phyloP scores from a whole-genome alignment of 495 filamentous ascomycete genomes.

The Penicillium chermesinum region DNA sequence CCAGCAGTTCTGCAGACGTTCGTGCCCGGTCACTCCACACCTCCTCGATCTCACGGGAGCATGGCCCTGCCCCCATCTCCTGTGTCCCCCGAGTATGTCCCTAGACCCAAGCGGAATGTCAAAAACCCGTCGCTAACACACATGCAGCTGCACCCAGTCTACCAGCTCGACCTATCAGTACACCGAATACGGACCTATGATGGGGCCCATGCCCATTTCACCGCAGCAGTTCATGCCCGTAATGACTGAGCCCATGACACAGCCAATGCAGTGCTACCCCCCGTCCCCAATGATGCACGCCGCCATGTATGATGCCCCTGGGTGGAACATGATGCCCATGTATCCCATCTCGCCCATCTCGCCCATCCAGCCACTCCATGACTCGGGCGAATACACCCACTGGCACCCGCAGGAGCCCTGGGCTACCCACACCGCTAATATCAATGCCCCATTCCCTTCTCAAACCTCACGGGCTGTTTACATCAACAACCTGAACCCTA shows the following conservation, averaged over 20 bases:
- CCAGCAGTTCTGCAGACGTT: constrained; percentile 25
- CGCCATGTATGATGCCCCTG: constrained; percentile 25
- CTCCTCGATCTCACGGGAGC: constrained; percentile 27
- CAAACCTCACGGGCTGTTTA: constrained; percentile 19
- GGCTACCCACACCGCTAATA: constrained; percentile 5
- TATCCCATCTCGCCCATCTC: constrained; percentile 31
- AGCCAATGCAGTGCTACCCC: constrained; percentile 26
- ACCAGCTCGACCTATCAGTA: constrained; percentile 22
- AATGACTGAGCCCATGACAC: constrained; percentile 24
- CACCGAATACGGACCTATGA: constrained; percentile 29
- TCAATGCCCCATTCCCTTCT: constrained; percentile 4
- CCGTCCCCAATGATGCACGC: constrained; percentile 29
- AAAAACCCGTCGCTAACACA: too few relatives aligned
- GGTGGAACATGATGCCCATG: constrained; percentile 30
- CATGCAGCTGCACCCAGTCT: constrained; percentile 23
- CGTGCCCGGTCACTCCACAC: constrained; percentile 33
- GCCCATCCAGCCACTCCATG: constrained; percentile 19
- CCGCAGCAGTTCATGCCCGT: constrained; percentile 30
- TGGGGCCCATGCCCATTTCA: constrained; percentile 21
- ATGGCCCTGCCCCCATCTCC: constrained; percentile 34
- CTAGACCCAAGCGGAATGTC: too few relatives aligned
- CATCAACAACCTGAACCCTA: constrained; percentile 26
- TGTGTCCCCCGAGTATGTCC: constrained; percentile 35
- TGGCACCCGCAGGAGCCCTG: constrained; percentile 12
- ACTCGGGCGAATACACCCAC: constrained; percentile 2